phyloP scores from a whole-genome alignment of 176 grass and related monocot species.

The Poa annua region DNA sequence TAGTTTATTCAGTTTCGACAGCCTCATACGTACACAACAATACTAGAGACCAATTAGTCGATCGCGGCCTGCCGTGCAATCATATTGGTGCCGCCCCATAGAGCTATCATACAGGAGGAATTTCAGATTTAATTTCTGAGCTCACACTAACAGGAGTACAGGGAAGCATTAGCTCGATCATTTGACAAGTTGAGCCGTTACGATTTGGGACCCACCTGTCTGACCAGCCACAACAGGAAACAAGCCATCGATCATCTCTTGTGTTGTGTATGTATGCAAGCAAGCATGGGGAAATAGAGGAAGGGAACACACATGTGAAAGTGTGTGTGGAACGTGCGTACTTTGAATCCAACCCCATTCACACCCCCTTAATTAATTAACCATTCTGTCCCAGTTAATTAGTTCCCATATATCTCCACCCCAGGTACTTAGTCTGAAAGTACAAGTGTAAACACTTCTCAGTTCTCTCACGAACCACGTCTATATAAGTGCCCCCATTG shows the following conservation, averaged over 20 bases:
- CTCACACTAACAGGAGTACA: not conserved
- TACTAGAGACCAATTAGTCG: not conserved
- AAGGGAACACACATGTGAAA: not conserved
- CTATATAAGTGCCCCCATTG: conserved; percentile 30
- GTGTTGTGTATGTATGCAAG: not conserved
- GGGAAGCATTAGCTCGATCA: conserved; percentile 28
- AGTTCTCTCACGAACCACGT: too few species aligned
- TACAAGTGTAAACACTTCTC: not conserved
- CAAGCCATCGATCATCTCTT: not conserved
- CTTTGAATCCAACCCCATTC: not conserved
- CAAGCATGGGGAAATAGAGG: too few species aligned
- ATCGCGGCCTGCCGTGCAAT: conserved; percentile 6
- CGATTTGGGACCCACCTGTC: not conserved
- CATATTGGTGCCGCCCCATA: not conserved
- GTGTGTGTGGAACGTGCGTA: not conserved
- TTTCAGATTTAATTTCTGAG: conserved; percentile 26
- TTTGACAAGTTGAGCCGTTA: conserved; percentile 2
- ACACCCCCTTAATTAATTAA: not conserved
- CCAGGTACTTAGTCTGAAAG: not conserved
- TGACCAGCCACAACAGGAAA: not conserved
- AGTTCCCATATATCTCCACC: not conserved
- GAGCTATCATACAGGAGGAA: conserved; percentile 10
- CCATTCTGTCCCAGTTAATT: not conserved
- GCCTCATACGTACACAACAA: not conserved
- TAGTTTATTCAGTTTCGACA: not conserved